Evolutionary conservation across 108 stramenopile species (phyloP).

Genomic region (Fragilariopsis cylindrus): DNA sequence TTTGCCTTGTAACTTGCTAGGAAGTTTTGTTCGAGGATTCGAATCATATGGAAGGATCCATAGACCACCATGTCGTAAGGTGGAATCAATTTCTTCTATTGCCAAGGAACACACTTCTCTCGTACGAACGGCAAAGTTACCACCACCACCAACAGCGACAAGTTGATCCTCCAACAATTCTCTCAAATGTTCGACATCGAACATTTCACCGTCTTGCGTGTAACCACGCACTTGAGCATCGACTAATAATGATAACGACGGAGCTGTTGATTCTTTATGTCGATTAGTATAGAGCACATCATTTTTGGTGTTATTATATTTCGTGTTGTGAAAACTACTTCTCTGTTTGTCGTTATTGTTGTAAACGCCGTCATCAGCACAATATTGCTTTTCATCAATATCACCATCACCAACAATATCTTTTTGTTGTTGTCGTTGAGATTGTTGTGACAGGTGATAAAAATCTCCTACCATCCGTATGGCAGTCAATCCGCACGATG

Average conservation of each 20-base stretch:
- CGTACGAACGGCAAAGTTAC: conserved; percentile 19
- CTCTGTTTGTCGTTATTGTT: neutral
- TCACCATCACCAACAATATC: neutral
- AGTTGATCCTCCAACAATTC: conserved; percentile 20
- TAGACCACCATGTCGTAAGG: conserved; percentile 17
- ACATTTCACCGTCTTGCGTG: conserved; percentile 46
- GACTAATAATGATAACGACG: conserved; percentile 23
- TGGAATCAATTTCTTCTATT: neutral
- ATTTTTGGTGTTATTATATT: neutral
- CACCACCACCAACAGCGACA: conserved; percentile 4
- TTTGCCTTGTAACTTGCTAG: conserved; percentile 20
- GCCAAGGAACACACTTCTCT: neutral
- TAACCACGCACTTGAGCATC: conserved; percentile 34
- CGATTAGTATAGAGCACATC: neutral
- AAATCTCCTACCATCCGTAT: conserved; percentile 41
- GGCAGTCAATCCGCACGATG: conserved; percentile 47
- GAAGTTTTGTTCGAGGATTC: conserved; percentile 26
- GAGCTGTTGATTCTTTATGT: neutral
- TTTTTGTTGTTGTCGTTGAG: neutral
- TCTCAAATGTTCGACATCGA: conserved; percentile 32
- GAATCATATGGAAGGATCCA: conserved; percentile 48
- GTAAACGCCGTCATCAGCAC: neutral
- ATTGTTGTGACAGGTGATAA: neutral
- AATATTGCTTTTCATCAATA: neutral
- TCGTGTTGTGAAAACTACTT: neutral